Evolutionary conservation across 306 rosid species (phyloP), one percentile per base, ranked within the genome.

Genomic region (Pyrus communis): DNA sequence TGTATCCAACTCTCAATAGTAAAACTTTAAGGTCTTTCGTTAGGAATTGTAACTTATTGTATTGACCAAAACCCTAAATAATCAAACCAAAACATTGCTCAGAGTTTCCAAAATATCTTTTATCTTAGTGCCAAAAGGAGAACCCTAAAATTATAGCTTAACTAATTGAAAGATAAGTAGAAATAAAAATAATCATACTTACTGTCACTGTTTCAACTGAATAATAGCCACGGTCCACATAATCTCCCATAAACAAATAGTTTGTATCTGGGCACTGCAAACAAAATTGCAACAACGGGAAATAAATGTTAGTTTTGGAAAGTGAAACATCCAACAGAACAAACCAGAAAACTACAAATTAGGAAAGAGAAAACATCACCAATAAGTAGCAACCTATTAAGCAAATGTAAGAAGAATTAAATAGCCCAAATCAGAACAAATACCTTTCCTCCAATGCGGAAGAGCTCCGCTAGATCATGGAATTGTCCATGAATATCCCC

Each of bases 401-500:
- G 28, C 5, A 81, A 67, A 67, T 28, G 46, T 25, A 75, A 61
- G 40, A 43, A 38, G 12, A 78, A 62, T n/a, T 71, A 40, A 83
- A 67, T 19, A 72, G 52, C 54, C 63, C 65, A 23, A 65, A 66
- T 52, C 54, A 77, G 58, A 78, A 75, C 43, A 58, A 76, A 70
- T 92, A 92, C 98, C 98, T 90, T 95, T 67, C 97, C 97, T 73
- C 98, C 97, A 81, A 95, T 95, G 79, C 96, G 96, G 74, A 95
- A 92, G 70, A 95, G 98, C 87, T 95, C 97, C 2, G 98, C 96
- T 81, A 95, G 98, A 84, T 95, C 98, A 75, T 95, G 98, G 79
- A 95, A 95, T 52, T 95, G 96, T 70, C 98, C 98, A 25, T 95
- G 98, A 85, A 95, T 95, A 89, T 92, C 97, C 75, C 98, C 98